Base-by-base conservation (phyloP, 768 basidiomycete genomes). In the Boletus rufocinnamomeus region DNA sequence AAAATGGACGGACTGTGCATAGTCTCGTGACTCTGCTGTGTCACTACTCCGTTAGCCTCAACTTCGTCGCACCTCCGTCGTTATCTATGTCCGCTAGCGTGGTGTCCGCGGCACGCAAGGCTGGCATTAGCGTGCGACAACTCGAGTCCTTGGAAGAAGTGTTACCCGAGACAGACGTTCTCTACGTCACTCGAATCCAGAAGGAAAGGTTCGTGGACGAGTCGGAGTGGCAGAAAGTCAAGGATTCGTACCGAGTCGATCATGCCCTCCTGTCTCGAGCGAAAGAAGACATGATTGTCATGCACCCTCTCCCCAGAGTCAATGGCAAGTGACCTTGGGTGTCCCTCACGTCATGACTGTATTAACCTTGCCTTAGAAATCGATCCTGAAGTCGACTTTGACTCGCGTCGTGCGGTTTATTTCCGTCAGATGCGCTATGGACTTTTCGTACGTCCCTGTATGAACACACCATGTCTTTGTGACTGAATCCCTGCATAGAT, bases 381-480 rank as follows among this genome's bases (percentile, higher is more conserved):
- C 66, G 96, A 98, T 71, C 93, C 94, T 3, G 95, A 96, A 72
- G 95, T 99, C 46, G 97, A 99, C 74, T 98, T 95, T 65, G 96
- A 98, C 73, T 90, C 86, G 8, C 85, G 91, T 30, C 84, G 95
- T 13, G 95, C 95, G 3, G 94, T 93, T 23, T 98, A 98, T 76
- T 98, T 98, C 89, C 87, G 96, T 40, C 95, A 98, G 70, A 98
- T 97, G 95, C 87, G 95, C 56, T 96, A 97, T 70, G 96, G 96
- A 47, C 88, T 98, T 61, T 98, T 94, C 71, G 95, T 98, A 69
- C 72, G 95, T 85, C 2, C 34, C 7, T 40, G 14, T 6, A 37
- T 35, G 21, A 28, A 4, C 4, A 1, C 28, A 4, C 44, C 14
- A 2, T 35, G 28, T 37, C 21, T 52, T 11, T 4, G 16, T 30